Conservation (phyloP, 2,329 filamentous ascomycete species). For the Lecanicillium sp. region DNA sequence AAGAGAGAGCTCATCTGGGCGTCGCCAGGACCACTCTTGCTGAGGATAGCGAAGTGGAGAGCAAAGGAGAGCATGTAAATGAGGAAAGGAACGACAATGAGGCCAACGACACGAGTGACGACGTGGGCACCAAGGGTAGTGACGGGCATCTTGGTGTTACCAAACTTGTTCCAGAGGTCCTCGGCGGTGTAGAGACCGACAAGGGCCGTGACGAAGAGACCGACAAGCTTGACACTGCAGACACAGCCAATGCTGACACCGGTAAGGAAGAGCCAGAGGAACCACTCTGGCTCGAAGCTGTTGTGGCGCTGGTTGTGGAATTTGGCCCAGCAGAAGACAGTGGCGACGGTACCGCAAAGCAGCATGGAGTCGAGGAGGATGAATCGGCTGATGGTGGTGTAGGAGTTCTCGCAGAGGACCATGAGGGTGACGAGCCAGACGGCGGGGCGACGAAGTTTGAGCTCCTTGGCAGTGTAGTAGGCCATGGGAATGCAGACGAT, state of each 20-base stretch:
- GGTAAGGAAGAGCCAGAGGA: slow-evolving; percentile 86
- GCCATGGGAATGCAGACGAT: slow-evolving; percentile 88
- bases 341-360: slow-evolving; percentile 96
- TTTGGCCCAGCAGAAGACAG: slow-evolving; percentile 92
- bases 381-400: slow-evolving; percentile 97
- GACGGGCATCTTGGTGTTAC: slow-evolving; percentile 83
- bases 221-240: slow-evolving; percentile 97
- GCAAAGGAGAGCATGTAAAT: slow-evolving; percentile 97
- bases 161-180: slow-evolving; percentile 97
- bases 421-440: slow-evolving; percentile 95
- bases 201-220: slow-evolving; percentile 88
- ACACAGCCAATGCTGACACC: slow-evolving; percentile 96
- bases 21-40: slow-evolving; percentile 90
- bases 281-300: slow-evolving; percentile 90
- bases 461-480: slow-evolving; percentile 88
- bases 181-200: slow-evolving; percentile 94
- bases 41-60: slow-evolving; percentile 87
- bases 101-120: slow-evolving; percentile 69
- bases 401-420: slow-evolving; percentile 98
- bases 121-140: slow-evolving; percentile 71
- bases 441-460: slow-evolving; percentile 77
- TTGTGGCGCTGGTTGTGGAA: slow-evolving; percentile 84
- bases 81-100: slow-evolving; percentile 82
- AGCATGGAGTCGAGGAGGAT: slow-evolving; percentile 99
- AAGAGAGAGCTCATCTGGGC: slow-evolving; percentile 99